These are phyloP conservation scores for Aspergillus calidoustus DNA, from an alignment of 2,329 filamentous ascomycete genomes.

Conservation along the genomic window DNA sequence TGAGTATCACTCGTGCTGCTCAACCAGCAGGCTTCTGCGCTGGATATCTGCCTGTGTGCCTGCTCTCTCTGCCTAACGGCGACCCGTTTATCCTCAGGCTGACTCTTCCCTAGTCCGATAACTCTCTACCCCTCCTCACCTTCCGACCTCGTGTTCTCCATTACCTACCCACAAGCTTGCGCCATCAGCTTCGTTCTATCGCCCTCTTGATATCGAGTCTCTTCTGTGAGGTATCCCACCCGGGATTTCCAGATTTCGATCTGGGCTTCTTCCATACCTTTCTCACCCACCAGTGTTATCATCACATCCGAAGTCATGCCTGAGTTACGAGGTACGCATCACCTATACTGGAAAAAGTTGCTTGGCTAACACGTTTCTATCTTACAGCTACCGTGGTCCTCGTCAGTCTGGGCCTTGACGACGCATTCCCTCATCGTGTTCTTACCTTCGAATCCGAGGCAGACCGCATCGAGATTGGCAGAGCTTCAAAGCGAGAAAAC, in stretches of 20 bases:
- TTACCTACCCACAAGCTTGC: slow-evolving; percentile 4
- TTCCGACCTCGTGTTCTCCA: slow-evolving; percentile 14
- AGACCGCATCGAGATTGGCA: slow-evolving; percentile 42
- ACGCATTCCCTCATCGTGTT: slow-evolving; percentile 35
- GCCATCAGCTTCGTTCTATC: not conserved
- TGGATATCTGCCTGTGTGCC: slow-evolving; percentile 11
- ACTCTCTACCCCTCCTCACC: slow-evolving; percentile 21
- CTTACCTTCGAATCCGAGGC: slow-evolving; percentile 36
- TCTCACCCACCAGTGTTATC: not conserved
- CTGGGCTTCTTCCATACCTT: not conserved
- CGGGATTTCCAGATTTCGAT: not conserved
- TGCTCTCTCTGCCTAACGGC: slow-evolving; percentile 23
- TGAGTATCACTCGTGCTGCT: not conserved
- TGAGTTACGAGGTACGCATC: slow-evolving; percentile 29
- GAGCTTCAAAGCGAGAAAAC: slow-evolving; percentile 45
- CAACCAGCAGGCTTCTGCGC: not conserved
- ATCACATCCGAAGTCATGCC: slow-evolving; percentile 25
- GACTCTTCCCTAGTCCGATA: slow-evolving; percentile 21
- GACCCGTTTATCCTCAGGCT: slow-evolving; percentile 27
- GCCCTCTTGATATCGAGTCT: not conserved
- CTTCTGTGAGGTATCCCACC: not conserved
- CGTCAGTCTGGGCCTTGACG: slow-evolving; percentile 29
- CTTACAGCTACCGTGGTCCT: slow-evolving; percentile 41
- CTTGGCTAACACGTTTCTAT: slow-evolving; percentile 15
- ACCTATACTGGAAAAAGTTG: not conserved